Base-by-base conservation (phyloP, 2,329 filamentous ascomycete genomes). In the Colletotrichum acutatum region DNA sequence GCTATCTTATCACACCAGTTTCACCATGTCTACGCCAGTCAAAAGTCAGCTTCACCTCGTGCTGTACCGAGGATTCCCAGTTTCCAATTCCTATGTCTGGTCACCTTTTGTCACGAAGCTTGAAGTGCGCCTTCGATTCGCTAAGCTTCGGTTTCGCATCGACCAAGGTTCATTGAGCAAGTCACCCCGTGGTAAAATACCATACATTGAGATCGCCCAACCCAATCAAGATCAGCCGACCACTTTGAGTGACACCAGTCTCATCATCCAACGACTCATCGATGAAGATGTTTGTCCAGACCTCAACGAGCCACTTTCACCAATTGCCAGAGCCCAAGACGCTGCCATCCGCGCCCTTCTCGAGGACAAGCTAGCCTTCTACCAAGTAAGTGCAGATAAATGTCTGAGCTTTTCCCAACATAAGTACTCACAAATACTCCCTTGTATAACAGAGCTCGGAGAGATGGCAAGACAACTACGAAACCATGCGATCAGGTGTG, bases 31-130 rank as follows among this genome's bases (percentile, higher is more conserved):
- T 26, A 24, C 22, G 11, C 46, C 59, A 4, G 32, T n/a, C 7
- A 62, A 62, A 62, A 9, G 26, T 3, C 59, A 62, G 26, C 59
- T 42, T 28, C 14, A 14, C 3, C 6, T 62, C 9, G 59, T 52
- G 37, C 59, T 62, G 6, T 62, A 62, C 26, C 59, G 63, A 11
- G 63, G 63, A 19, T 66, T 66, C 32, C 63, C 8, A 19, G 34
- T 49, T 22, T 32, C 52, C 5, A 66, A 28, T 30, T 19, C 63
- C 24, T 66, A 90, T 76, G 84, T 86, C 63, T 91, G 88, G 88
- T 91, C 90, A 0, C 90, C 90, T 11, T 92, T 90, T 75, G 89
- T 90, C 65, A 87, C 82, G 57, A 92, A 92, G 78, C 82, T 92
- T 64, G 91, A 93, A 77, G 84, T 89, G 22, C 89, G 90, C 16